Conservation (phyloP, 164 flowering plant species). For the Brasenia schreberi region DNA sequence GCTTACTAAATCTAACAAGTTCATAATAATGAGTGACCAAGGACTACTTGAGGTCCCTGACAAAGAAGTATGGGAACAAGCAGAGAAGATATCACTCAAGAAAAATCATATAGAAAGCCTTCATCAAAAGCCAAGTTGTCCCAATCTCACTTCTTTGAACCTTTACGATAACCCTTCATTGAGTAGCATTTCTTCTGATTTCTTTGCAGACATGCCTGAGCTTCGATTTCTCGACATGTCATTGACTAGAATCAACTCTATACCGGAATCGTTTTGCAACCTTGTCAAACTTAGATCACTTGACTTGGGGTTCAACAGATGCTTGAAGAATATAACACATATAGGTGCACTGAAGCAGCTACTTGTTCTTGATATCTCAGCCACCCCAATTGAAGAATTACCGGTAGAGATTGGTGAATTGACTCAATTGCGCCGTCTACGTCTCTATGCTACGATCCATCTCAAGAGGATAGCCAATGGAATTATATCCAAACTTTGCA, state of each 20-base stretch:
- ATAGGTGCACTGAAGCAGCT: slow-evolving; percentile 1
- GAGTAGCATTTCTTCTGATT: slow-evolving; percentile 4
- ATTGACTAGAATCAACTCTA: background rate
- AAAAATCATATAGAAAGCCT: slow-evolving; percentile 1
- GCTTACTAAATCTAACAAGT: background rate
- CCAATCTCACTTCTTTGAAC: slow-evolving; percentile 1
- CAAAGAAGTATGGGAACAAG: slow-evolving; percentile 4
- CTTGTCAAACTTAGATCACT: slow-evolving; percentile 5
- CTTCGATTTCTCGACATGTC: slow-evolving; percentile 11
- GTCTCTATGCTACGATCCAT: background rate
- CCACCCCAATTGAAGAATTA: background rate
- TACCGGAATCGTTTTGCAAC: slow-evolving; percentile 7
- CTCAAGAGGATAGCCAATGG: background rate
- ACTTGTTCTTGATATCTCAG: background rate
- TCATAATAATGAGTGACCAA: background rate
- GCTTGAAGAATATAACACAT: slow-evolving; percentile 1
- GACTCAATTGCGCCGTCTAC: background rate
- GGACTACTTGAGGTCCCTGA: background rate
- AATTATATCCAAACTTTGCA: background rate
- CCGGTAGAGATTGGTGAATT: background rate
- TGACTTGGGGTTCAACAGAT: background rate
- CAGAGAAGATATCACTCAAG: slow-evolving; percentile 1
- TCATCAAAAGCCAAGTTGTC: background rate
- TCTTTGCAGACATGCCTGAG: slow-evolving; percentile 6
- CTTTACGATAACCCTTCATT: slow-evolving; percentile 1